Conservation (phyloP, 306 rosid species). For the Citrullus mucosospermus region DNA sequence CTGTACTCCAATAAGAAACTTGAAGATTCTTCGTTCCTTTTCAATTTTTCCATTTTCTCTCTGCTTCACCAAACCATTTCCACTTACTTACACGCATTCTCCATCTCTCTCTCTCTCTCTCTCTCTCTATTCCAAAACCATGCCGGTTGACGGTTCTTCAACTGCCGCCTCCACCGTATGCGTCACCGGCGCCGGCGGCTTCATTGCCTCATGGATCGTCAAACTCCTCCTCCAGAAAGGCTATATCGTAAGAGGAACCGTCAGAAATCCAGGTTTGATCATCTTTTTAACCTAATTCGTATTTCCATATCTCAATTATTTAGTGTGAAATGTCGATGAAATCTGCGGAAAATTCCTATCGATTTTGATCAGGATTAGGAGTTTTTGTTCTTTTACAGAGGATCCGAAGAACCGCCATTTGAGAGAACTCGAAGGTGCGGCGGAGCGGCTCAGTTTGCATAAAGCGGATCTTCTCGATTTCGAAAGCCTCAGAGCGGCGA, state of each 20-base stretch:
- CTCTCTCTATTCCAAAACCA: background rate
- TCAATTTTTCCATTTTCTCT: background rate
- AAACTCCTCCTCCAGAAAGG: conserved; percentile 61
- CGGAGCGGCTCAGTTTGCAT: conserved; percentile 50
- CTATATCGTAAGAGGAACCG: conserved; percentile 72
- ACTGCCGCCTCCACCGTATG: conserved; percentile 36
- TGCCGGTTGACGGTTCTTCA: conserved; percentile 1
- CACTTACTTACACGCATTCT: background rate
- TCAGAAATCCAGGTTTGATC: conserved; percentile 65
- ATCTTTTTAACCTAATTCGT: background rate
- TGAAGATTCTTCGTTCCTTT: background rate
- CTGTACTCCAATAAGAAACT: background rate
- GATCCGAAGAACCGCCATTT: conserved; percentile 77
- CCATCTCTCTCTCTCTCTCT: background rate
- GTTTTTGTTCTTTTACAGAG: conserved; percentile 17
- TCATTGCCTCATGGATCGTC: conserved; percentile 90
- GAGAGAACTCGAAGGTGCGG: conserved; percentile 75
- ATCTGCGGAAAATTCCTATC: background rate
- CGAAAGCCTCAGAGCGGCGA: conserved; percentile 36
- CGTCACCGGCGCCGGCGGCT: conserved; percentile 95
- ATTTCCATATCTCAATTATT: background rate
- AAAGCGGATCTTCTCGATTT: conserved; percentile 73
- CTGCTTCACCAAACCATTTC: conserved; percentile 2
- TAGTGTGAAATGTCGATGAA: background rate
- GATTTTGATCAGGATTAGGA: background rate